Conservation (phyloP, 495 filamentous ascomycete species). For the Penicillium pulvis region DNA sequence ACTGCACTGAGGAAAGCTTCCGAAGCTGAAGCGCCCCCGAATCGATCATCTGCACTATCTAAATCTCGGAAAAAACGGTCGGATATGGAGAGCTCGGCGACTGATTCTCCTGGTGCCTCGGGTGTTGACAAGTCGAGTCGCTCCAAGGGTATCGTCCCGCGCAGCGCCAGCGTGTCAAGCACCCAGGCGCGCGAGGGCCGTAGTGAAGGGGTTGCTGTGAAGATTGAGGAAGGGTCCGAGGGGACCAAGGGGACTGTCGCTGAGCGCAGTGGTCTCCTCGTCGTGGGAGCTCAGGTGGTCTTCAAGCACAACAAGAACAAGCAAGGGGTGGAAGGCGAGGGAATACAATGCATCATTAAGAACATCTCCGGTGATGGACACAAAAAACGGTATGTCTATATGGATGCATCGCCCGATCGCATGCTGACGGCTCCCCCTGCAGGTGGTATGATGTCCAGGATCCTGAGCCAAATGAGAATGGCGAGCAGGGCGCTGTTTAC, state of each 20-base stretch:
- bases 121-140: conserved; percentile 50
- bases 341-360: conserved; percentile 88
- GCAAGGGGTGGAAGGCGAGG: conserved; percentile 63
- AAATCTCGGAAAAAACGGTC: conserved; percentile 66
- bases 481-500: conserved; percentile 70
- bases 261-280: conserved; percentile 57
- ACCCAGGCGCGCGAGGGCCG: conserved; percentile 44
- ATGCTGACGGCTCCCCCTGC: neutral
- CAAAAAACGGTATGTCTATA: conserved; percentile 62
- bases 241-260: conserved; percentile 50
- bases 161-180: conserved; percentile 60
- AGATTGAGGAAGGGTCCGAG: conserved; percentile 58
- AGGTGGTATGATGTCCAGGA: conserved; percentile 88
- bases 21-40: conserved; percentile 57
- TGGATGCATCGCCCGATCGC: neutral
- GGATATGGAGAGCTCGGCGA: conserved; percentile 68
- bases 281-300: conserved; percentile 78
- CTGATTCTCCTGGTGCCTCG: conserved; percentile 71
- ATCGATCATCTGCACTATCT: conserved; percentile 44
- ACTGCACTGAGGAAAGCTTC: conserved; percentile 60
- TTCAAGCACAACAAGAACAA: conserved; percentile 79
- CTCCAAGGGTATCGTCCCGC: conserved; percentile 47
- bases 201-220: conserved; percentile 47
- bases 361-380: conserved; percentile 81
- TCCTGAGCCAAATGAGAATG: conserved; percentile 81